Base-by-base conservation (phyloP, 2,329 filamentous ascomycete species). In the Nothopassalora personata region DNA sequence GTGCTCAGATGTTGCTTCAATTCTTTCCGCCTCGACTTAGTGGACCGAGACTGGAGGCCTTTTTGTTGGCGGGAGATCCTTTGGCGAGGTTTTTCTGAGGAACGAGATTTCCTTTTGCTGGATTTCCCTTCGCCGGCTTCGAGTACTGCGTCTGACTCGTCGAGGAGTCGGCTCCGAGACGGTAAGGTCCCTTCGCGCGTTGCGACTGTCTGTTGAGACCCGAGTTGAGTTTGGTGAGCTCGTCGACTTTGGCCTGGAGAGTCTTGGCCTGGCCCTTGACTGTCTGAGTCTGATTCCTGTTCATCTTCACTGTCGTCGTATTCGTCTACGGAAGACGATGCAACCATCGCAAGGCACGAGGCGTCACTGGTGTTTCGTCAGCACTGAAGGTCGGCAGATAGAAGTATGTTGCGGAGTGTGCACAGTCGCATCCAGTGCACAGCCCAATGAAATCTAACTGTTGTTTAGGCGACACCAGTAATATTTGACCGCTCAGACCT, bases 131-230 rank as follows among this genome's bases (percentile, higher is more conserved):
- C 28, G 56, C 58, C 31, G 58, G 53, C 19, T 49, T 61, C 5
- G 57, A 57, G 47, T 52, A 52, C 28, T 23, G 28, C 3, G 56
- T 63, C 36, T 59, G 61, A 31, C 55, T 60, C 46, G 49, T 63
- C 15, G 56, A 55, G 10, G 58, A 60, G 27, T 54, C 39, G 39
- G 56, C 53, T 50, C 59, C 58, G 33, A 54, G 50, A 50, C 58
- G 56, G 36, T 56, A 54, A 11, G 50, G 56, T n/a, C 51, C 50
- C 43, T 58, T 57, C 31, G 36, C 15, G 31, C 49, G 59, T 15
- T 47, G 46, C n/a, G 57, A 34, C 57, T 53, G 57, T n/a, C 52
- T 59, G 47, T 61, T 50, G 28, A 58, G 59, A 13, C 49, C 54
- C 23, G 52, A 36, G 54, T 58, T 58, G 27, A 56, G 49, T 39